Evolutionary conservation across 768 basidiomycete species (phyloP).

Genomic region (Psilocybe cyanescens): DNA sequence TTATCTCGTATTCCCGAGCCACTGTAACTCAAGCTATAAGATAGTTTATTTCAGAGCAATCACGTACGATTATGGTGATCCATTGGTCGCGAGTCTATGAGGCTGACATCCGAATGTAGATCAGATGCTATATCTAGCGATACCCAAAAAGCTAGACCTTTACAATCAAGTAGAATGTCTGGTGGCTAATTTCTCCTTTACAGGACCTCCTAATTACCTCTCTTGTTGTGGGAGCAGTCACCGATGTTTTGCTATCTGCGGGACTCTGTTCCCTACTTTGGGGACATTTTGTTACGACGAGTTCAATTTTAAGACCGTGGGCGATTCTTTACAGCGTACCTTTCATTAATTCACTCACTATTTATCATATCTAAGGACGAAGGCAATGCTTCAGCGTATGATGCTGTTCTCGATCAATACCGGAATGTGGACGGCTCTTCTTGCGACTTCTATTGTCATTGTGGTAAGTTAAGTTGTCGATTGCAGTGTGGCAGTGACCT

Average conservation of each 20-base stretch:
- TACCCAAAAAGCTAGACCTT: slow-evolving; percentile 2
- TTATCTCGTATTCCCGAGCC: background rate
- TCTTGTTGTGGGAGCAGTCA: slow-evolving; percentile 6
- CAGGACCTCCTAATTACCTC: slow-evolving; percentile 7
- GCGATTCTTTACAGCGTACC: background rate
- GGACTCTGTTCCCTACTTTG: slow-evolving; percentile 6
- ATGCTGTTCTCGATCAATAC: slow-evolving; percentile 12
- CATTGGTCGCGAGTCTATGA: no score
- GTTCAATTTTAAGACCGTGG: slow-evolving; percentile 5
- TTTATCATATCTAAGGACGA: background rate
- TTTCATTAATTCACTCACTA: background rate
- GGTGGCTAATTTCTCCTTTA: background rate
- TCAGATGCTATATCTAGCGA: background rate
- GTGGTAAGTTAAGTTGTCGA: background rate
- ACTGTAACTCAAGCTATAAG: background rate
- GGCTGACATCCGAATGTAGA: background rate
- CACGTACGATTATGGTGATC: background rate
- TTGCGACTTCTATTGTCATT: slow-evolving; percentile 5
- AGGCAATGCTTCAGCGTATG: slow-evolving; percentile 5
- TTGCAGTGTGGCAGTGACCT: background rate
- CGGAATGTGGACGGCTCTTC: slow-evolving; percentile 11
- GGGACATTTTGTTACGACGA: slow-evolving; percentile 3
- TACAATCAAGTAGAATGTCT: no score
- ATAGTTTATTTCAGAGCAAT: slow-evolving; percentile 7
- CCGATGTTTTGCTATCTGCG: slow-evolving; percentile 3